A percentile compares a stretch with the other conserved stretches of the same genome.
Conservation (phyloP, 163 green algal genomes). For the Scenedesmus sp. region DNA sequence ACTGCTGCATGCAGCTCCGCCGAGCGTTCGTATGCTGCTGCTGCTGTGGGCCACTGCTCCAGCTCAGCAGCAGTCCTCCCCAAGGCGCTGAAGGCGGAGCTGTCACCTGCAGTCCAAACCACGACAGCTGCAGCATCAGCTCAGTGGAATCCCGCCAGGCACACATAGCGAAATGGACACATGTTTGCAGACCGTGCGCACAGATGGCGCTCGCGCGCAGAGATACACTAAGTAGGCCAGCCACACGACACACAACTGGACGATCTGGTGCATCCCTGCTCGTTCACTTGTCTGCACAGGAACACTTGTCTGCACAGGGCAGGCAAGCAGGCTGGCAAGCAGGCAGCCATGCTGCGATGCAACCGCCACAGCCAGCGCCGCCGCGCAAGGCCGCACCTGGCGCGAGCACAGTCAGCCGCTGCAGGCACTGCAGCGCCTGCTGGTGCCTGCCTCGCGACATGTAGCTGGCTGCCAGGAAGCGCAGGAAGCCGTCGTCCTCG, state of each 20-base stretch:
- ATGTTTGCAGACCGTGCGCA: too few species aligned
- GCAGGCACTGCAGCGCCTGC: constrained; percentile 51
- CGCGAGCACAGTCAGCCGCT: constrained; percentile 41
- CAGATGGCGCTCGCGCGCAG: too few species aligned
- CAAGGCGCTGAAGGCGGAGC: constrained; percentile 20
- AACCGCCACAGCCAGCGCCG: not conserved
- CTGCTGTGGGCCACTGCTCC: constrained; percentile 39
- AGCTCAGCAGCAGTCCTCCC: constrained; percentile 34
- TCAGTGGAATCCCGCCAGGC: too few species aligned
- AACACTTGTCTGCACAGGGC: too few species aligned
- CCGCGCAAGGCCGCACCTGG: constrained; percentile 4
- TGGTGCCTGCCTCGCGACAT: constrained; percentile 24
- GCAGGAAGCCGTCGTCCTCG: constrained; percentile 46
- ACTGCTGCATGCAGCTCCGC: constrained; percentile 46
- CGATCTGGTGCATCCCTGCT: too few species aligned
- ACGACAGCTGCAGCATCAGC: not conserved
- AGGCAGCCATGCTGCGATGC: too few species aligned
- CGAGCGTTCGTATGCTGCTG: constrained; percentile 42
- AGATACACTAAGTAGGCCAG: too few species aligned
- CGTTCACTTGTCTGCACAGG: too few species aligned
- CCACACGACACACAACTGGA: too few species aligned
- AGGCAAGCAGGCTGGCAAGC: not conserved
- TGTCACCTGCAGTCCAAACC: constrained; percentile 29
- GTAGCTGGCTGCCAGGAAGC: constrained; percentile 42
- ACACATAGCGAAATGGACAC: too few species aligned